A percentile compares a stretch with the other conserved stretches of the same genome.
Conservation (phyloP, 2,329 filamentous ascomycete genomes). For the Fusarium armeniacum region DNA sequence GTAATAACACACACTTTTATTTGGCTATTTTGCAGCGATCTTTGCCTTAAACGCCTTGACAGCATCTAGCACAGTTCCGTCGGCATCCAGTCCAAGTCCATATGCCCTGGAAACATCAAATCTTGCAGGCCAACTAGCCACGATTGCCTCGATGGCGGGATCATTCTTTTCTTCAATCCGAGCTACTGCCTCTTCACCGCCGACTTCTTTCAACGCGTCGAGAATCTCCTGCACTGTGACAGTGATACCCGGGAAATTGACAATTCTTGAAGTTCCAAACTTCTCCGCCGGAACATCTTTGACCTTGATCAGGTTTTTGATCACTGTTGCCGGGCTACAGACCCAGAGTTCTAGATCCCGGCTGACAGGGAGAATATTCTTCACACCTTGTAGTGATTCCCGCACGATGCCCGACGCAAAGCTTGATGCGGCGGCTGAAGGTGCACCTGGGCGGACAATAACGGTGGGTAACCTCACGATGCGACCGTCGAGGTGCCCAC, state of each 20-base stretch:
- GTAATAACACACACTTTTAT: not conserved
- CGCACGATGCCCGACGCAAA: constrained; percentile 74
- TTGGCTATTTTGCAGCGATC: not conserved
- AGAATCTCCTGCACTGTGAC: constrained; percentile 67
- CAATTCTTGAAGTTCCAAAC: constrained; percentile 56
- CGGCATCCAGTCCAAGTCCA: constrained; percentile 64
- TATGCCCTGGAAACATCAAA: constrained; percentile 67
- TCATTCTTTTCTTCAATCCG: constrained; percentile 64
- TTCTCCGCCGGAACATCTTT: constrained; percentile 59
- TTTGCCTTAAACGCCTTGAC: constrained; percentile 45
- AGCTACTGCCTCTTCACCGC: constrained; percentile 59
- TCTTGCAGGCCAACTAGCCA: constrained; percentile 66
- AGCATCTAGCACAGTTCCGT: constrained; percentile 56
- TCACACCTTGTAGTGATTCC: constrained; percentile 63
- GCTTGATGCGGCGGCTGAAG: constrained; percentile 71
- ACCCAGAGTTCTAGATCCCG: constrained; percentile 64
- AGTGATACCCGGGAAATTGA: constrained; percentile 66
- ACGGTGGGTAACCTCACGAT: constrained; percentile 71
- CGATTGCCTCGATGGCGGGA: constrained; percentile 62
- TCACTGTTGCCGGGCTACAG: constrained; percentile 65
- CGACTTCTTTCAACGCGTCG: constrained; percentile 63
- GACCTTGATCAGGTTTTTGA: constrained; percentile 62
- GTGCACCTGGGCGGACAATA: constrained; percentile 70
- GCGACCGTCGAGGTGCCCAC: constrained; percentile 69
- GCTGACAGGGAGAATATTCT: constrained; percentile 62